A percentile compares a stretch with the other conserved stretches of the same genome.
These are phyloP conservation scores for Chaetothyriales sp. DNA, from an alignment of 2,329 filamentous ascomycete species.

Conservation along the genomic window DNA sequence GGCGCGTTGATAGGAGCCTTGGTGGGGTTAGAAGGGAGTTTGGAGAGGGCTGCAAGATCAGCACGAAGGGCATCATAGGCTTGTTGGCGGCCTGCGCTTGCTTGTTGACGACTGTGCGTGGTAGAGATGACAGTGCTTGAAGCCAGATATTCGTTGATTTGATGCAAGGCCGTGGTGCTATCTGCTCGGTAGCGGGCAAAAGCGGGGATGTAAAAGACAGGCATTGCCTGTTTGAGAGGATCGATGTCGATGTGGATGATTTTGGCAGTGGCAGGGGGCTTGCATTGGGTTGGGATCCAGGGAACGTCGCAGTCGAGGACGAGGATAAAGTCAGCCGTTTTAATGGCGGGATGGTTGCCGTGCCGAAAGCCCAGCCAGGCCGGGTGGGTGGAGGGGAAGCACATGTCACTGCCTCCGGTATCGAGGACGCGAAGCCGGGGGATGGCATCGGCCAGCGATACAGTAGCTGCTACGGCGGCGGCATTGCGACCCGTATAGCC, in stretches of 20 bases:
- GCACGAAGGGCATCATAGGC: not conserved
- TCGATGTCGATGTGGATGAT: slow-evolving; percentile 55
- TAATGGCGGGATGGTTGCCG: slow-evolving; percentile 59
- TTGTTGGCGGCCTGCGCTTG: slow-evolving; percentile 13
- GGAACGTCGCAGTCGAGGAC: slow-evolving; percentile 84
- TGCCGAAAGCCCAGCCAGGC: slow-evolving; percentile 58
- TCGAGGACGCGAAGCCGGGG: slow-evolving; percentile 39
- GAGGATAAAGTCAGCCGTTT: slow-evolving; percentile 67
- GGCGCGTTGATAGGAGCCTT: not conserved
- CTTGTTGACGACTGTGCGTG: slow-evolving; percentile 25
- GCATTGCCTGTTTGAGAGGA: slow-evolving; percentile 56
- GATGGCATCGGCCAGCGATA: slow-evolving; percentile 34
- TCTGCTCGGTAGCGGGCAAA: slow-evolving; percentile 55
- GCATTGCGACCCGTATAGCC: slow-evolving; percentile 38
- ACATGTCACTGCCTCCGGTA: slow-evolving; percentile 41
- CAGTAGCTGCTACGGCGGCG: slow-evolving; percentile 31
- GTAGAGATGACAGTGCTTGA: slow-evolving; percentile 31
- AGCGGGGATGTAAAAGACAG: slow-evolving; percentile 57
- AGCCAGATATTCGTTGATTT: slow-evolving; percentile 52
- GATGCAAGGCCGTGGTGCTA: slow-evolving; percentile 49
- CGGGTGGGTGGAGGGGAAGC: slow-evolving; percentile 34
- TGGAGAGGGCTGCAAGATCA: not conserved
- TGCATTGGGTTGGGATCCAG: slow-evolving; percentile 71
- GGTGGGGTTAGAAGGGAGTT: slow-evolving; percentile 21
- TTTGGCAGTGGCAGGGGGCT: slow-evolving; percentile 41